phyloP scores from a whole-genome alignment of 2,329 filamentous ascomycete genomes.

The Neofusicoccum laricinum region DNA sequence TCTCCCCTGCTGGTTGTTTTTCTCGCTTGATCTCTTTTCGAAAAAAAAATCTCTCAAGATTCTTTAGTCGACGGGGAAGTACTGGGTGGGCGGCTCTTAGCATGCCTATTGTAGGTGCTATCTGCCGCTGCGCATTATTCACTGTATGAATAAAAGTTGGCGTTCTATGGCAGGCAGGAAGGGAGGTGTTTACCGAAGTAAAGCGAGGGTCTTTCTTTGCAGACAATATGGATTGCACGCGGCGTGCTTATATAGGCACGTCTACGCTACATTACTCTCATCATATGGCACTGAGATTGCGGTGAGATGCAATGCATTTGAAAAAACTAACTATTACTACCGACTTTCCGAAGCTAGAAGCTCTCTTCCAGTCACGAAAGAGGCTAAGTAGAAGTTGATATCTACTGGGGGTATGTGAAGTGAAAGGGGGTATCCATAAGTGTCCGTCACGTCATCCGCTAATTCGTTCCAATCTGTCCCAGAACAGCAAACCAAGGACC shows the following conservation, averaged over 20 bases:
- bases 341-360: not conserved
- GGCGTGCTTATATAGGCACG: not conserved
- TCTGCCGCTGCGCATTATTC: not conserved
- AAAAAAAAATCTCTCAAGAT: not conserved
- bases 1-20: slow-evolving; percentile 9
- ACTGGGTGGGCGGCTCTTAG: not conserved
- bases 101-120: not conserved
- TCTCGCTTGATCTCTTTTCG: not conserved
- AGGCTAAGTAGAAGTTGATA: not conserved
- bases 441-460: not conserved
- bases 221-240: not conserved
- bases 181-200: not conserved
- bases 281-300: not conserved
- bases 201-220: not conserved
- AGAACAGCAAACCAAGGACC: not conserved
- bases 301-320: not conserved
- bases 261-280: not conserved
- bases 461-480: not conserved
- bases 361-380: too few relatives aligned
- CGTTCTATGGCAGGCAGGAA: not conserved
- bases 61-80: not conserved
- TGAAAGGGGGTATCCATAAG: slow-evolving; percentile 5
- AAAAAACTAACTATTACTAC: not conserved
- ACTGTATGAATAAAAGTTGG: slow-evolving; percentile 17
- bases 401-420: not conserved